Evolutionary conservation across 371 early-diverging fungal species (phyloP), one percentile per base, ranked within the genome.

Genomic region (Circinella umbellata): DNA sequence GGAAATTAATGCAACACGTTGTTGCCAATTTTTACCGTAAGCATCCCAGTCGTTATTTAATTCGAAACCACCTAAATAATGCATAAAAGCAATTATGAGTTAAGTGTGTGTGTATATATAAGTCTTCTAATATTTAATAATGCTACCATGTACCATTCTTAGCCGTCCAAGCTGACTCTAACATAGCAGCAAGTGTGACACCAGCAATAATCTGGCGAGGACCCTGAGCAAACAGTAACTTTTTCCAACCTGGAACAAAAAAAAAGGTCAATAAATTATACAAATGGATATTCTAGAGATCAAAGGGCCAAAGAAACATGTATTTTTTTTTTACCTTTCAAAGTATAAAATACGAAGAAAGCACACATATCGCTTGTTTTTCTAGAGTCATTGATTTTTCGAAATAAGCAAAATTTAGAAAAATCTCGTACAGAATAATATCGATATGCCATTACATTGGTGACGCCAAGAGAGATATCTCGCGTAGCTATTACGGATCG

Each of bases 311-410:
- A 47, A 15, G n/a, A 54, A 18, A 20, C 18, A n/a, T n/a, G 27
- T 27, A 27, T 27, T 27, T 27, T 27, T 27, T 27, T 27, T 47
- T 15, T 83, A 89, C 93, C 92, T 83, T 93, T 92, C 64, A 95
- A 87, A 11, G 88, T 85, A 76, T 94, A 95, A 77, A 93, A 96
- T 17, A 94, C 92, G 81, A 89, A 95, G 76, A 94, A 94, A n/a
- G 95, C 94, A 10, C 92, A 61, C 3, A 82, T 75, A 70, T 96
- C 96, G 11, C 82, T 82, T 42, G 73, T 69, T 75, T 83, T 91
- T 38, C 88, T 83, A 0, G 90, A 88, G 59, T 84, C 79, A 59
- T 92, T 84, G 70, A 96, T 92, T 47, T 90, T 87, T 8, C 78
- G 71, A 73, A 95, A 94, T 61, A 96, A 85, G 80, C 96, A 95